Evolutionary conservation across 2,329 filamentous ascomycete genomes (phyloP).

Genomic region (Sporothrix brasiliensis): DNA sequence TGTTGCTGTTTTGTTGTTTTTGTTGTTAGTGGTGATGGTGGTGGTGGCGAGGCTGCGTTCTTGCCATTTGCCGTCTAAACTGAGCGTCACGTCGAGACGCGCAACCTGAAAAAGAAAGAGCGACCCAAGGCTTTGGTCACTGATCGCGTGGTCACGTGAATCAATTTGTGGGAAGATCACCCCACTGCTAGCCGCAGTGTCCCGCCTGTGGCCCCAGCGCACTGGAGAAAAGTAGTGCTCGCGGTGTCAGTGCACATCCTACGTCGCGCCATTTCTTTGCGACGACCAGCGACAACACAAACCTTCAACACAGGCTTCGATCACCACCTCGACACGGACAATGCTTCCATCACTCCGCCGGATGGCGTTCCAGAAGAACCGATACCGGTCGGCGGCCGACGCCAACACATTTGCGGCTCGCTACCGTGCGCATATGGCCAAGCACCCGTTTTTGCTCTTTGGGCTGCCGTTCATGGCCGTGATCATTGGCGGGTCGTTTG

Average conservation of each 20-base stretch:
- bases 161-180: slow-evolving; percentile 14
- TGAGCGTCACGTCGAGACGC: slow-evolving; percentile 26
- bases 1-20: not conserved
- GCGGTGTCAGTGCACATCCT: not conserved
- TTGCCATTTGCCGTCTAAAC: not conserved
- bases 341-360: not conserved
- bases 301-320: not conserved
- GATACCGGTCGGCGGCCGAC: slow-evolving; percentile 69
- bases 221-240: not conserved
- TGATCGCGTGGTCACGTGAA: slow-evolving; percentile 31
- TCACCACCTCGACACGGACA: not conserved
- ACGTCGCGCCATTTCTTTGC: not conserved
- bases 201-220: slow-evolving; percentile 11
- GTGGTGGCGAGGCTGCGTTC: no score
- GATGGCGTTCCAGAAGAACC: slow-evolving; percentile 65
- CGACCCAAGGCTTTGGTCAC: not conserved
- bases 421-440: slow-evolving; percentile 75
- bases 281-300: not conserved
- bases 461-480: slow-evolving; percentile 89
- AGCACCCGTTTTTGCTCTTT: slow-evolving; percentile 87
- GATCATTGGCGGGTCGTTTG: slow-evolving; percentile 90
- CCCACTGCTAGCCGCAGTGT: slow-evolving; percentile 11
- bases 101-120: slow-evolving; percentile 2
- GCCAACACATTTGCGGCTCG: slow-evolving; percentile 69
- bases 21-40: not conserved